A percentile compares a stretch with the other conserved stretches of the same genome.
phyloP scores from a whole-genome alignment of 306 rosid species.

The Chamaecrista fasciculata region DNA sequence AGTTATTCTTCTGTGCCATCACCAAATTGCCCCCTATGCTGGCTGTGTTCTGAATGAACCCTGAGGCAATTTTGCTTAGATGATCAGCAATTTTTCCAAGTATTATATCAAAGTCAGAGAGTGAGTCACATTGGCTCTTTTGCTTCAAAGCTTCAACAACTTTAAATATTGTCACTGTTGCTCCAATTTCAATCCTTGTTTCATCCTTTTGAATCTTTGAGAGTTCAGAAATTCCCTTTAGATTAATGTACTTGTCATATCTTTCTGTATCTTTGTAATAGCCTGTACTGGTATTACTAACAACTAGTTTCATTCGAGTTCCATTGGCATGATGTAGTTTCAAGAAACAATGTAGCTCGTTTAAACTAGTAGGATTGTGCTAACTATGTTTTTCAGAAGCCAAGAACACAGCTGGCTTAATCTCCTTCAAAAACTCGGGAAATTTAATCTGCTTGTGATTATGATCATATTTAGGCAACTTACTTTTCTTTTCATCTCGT shows the following conservation, averaged over 20 bases:
- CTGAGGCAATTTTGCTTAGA: constrained; percentile 62
- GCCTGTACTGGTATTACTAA: constrained; percentile 68
- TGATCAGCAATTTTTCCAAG: constrained; percentile 54
- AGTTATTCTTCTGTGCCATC: constrained; percentile 68
- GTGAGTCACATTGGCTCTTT: constrained; percentile 20
- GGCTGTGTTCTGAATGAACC: constrained; percentile 65
- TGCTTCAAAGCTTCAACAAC: constrained; percentile 55
- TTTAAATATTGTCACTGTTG: constrained; percentile 61
- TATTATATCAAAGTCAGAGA: constrained; percentile 43
- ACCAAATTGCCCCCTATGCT: constrained; percentile 85
- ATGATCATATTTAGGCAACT: constrained; percentile 45
- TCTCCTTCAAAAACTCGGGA: constrained; percentile 57
- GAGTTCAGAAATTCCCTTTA: constrained; percentile 54
- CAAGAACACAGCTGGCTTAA: constrained; percentile 34
- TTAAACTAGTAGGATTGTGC: constrained; percentile 51
- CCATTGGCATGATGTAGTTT: constrained; percentile 19
- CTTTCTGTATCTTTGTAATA: constrained; percentile 61
- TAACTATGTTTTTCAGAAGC: constrained; percentile 48
- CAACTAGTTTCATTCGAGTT: constrained; percentile 43
- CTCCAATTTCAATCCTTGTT: constrained; percentile 66
- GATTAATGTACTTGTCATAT: constrained; percentile 59
- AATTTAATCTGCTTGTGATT: constrained; percentile 34
- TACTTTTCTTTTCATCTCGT: constrained; percentile 39
- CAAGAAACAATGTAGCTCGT: constrained; percentile 53
- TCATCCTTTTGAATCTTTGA: constrained; percentile 47